A percentile compares a stretch with the other conserved stretches of the same genome.
Conservation (phyloP, 164 flowering plant species). For the Saururus chinensis region DNA sequence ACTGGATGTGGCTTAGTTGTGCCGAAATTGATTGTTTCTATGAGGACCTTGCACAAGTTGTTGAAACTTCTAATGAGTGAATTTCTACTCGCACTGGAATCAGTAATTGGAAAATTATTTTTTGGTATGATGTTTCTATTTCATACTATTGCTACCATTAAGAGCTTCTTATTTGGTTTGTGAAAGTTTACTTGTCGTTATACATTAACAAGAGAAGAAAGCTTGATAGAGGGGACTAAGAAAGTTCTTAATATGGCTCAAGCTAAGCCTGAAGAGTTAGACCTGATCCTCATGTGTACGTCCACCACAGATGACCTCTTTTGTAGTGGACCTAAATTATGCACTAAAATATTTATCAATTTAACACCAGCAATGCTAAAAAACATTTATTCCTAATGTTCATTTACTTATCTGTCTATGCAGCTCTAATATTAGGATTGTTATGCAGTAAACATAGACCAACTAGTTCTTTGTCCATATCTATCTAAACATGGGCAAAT, state of each 20-base stretch:
- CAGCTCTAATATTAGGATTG: too few species aligned
- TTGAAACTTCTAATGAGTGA: too few species aligned
- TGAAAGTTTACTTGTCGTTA: background rate
- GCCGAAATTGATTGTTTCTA: too few species aligned
- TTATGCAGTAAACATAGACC: too few species aligned
- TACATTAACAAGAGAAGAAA: constrained; percentile 53
- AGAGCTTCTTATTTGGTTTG: background rate
- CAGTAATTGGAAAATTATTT: constrained; percentile 65
- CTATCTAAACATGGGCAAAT: too few species aligned
- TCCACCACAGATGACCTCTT: constrained; percentile 98
- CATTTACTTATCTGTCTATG: too few species aligned
- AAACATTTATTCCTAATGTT: too few species aligned
- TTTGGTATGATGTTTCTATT: constrained; percentile 33
- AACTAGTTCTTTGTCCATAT: too few species aligned
- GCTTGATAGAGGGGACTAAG: constrained; percentile 64
- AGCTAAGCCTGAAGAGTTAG: constrained; percentile 70
- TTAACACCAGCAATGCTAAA: too few species aligned
- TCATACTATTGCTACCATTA: background rate
- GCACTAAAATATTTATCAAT: too few species aligned
- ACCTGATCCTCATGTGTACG: constrained; percentile 77
- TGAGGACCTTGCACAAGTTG: too few species aligned
- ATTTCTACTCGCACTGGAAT: too few species aligned
- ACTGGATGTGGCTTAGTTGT: constrained; percentile 85
- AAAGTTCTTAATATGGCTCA: constrained; percentile 88
- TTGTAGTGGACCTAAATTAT: constrained; percentile 92